Evolutionary conservation across 208 protist species (phyloP), one percentile per base, ranked within the genome.

Genomic region (Leishmania major): DNA sequence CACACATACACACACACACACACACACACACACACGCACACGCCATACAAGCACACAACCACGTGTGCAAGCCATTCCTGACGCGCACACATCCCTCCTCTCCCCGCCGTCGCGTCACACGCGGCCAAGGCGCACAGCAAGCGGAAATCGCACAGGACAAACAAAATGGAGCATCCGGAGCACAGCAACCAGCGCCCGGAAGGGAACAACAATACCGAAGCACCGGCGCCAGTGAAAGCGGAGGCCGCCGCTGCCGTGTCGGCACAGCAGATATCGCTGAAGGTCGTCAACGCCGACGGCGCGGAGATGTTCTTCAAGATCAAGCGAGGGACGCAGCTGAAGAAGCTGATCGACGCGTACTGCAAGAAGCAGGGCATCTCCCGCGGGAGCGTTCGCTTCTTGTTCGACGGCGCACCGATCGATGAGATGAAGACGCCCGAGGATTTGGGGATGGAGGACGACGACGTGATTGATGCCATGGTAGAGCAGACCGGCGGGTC

Each of bases 281-380:
- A 97, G 78, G 97, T 99, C 31, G 91, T 98, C 3, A 97, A 98
- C 87, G 94, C 92, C 5, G 96, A 99, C 43, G 98, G 97, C 11
- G 94, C 90, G 19, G 97, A 99, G 86, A 98, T 99, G 81, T 99
- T 98, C 86, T 99, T 99, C 87, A 98, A 98, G 77, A 99, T 99
- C 66, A 99, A 99, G 83, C 88, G 88, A n/a, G 89, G 88, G 19
- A 99, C 98, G 19, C 94, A 93, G 80, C 87, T 99, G 62, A 94
- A 95, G 55, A 99, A 99, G 89, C 84, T 99, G 43, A 99, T 99
- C 88, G 98, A 99, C 75, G 97, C 98, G 19, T 99, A 99, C 89
- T 99, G 98, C 90, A 98, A 98, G 88, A 97, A 99, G 86, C 97
- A 99, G 83, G 96, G 93, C 80, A 96, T 99, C 31, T 87, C 88